Evolutionary conservation across 2,329 filamentous ascomycete genomes (phyloP).

Genomic region (Periconia sp.): DNA sequence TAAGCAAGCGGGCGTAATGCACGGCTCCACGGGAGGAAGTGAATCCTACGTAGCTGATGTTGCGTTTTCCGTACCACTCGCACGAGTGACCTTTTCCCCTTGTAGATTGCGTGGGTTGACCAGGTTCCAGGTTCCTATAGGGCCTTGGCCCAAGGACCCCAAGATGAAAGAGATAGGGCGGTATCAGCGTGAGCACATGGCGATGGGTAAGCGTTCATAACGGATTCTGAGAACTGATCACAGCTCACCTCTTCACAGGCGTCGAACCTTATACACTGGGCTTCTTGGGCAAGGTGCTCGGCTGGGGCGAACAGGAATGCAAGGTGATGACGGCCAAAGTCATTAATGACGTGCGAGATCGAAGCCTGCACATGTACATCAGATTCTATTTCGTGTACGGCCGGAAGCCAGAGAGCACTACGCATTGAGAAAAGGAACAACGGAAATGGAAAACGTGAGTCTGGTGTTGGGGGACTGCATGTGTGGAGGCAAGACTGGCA

Average conservation of each 20-base stretch:
- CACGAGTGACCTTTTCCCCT: neutral
- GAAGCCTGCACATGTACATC: constrained; percentile 37
- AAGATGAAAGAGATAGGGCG: constrained; percentile 58
- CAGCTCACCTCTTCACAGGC: constrained; percentile 16
- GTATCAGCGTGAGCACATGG: constrained; percentile 45
- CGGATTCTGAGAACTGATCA: neutral
- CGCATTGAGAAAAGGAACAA: constrained; percentile 4
- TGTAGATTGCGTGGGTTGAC: no score
- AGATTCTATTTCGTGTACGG: constrained; percentile 44
- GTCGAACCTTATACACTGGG: constrained; percentile 45
- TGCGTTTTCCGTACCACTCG: no score
- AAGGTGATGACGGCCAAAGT: constrained; percentile 42
- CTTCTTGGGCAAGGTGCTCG: constrained; percentile 42
- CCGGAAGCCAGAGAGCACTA: constrained; percentile 29
- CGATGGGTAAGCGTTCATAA: constrained; percentile 24
- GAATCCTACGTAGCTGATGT: no score
- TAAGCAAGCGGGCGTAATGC: no score
- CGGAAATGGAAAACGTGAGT: neutral
- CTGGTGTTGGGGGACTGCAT: neutral
- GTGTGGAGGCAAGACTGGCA: neutral
- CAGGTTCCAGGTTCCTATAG: constrained; percentile 38
- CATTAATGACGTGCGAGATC: constrained; percentile 35
- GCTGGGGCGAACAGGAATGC: constrained; percentile 43
- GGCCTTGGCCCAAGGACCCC: constrained; percentile 55
- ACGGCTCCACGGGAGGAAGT: no score